Base-by-base conservation (phyloP, 225 moss, liverwort and hornwort species). In the Ulota crispa region DNA sequence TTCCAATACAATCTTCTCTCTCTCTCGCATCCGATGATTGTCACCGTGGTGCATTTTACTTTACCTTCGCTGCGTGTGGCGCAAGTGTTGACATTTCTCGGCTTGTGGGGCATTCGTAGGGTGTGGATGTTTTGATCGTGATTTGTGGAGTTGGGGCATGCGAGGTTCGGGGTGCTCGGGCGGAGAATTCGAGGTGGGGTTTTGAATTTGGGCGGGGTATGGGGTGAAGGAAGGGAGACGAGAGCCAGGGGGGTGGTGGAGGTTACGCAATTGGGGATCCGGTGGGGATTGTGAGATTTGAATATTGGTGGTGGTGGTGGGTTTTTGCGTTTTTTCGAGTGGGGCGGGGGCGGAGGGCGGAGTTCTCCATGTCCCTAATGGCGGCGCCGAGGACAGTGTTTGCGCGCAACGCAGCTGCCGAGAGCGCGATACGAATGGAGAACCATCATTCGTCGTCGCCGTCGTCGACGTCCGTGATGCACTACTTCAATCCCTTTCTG, bases 401-500 rank as follows among this genome's bases (percentile, higher is more conserved):
- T 20, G 61, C 75, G 54, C 83, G 81, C 65, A 85, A 83, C 78
- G 60, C 71, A 87, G 85, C 85, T 78, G 75, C 81, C 5, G 85
- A 87, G 45, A 63, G 62, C 26, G 82, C 75, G 53, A 80, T 83
- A 16, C 59, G 81, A 47, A 78, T 83, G 74, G 89, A 89, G 75
- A 83, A n/a, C 52, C 77, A 67, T 0, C 45, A 45, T 45, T 45
- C 45, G 12, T 45, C 43, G 2, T 66, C 81, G 12, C 71, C 72
- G 16, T 53, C 83, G 2, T 53, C 83, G 2, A 54, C 66, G 4
- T 89, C 89, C 9, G 74, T 89, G 53, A 70, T 89, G 70, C 87
- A 87, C 59, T 89, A 78, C 26, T 89, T 89, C 57, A 85, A 53
- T 45, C 89, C 87, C 19, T 89, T 87, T 43, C 37, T 82, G 30